Base-by-base conservation (phyloP, 2,329 filamentous ascomycete genomes). In the Monosporascus sp. region DNA sequence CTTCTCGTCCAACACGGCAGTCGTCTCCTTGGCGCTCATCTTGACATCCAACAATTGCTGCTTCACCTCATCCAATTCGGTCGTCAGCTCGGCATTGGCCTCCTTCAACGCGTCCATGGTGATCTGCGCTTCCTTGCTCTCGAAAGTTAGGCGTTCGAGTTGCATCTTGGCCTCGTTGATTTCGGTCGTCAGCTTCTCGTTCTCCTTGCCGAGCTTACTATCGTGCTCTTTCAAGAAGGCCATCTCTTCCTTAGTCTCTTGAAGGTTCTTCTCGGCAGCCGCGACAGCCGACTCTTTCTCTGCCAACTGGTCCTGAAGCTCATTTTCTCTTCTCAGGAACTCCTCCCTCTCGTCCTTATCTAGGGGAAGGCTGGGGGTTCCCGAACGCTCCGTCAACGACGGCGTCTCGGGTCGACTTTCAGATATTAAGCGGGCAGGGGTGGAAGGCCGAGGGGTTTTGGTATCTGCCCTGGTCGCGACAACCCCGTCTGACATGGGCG, bases 41-140 rank as follows among this genome's bases (percentile, higher is more conserved):
- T 93, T 93, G 47, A 94, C 91, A 69, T 97, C 92, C 18, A 97
- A 80, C 50, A 99, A 83, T 67, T 97, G 92, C 70, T 97, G 92
- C 75, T 97, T 97, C 54, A 97, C 82, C 52, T 97, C 93, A 66
- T 97, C 93, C 34, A 99, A 76, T 71, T 99, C 94, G 1, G 84
- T 74, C 1, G 94, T 97, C 48, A 99, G 83, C 72, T 99, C 94
- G 1, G 87, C 76, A 69, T 99, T 99, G 55, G 93, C 93, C 69
- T 97, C 94, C 74, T 97, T 97, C 49, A 99, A 77, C 39, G 90
- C 89, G 67, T 99, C 94, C 90, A 99, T 97, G 31, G 93, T 97
- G 68, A 99, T 99, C 63, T 89, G 85, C 11, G 91, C 91, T 72
- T 99, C 94, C 74, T 97, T 97, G 75, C 89, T 88, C 77, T 99